These are phyloP conservation scores for Cordia subcordata DNA, from an alignment of 257 asterid species.

Conservation along the genomic window DNA sequence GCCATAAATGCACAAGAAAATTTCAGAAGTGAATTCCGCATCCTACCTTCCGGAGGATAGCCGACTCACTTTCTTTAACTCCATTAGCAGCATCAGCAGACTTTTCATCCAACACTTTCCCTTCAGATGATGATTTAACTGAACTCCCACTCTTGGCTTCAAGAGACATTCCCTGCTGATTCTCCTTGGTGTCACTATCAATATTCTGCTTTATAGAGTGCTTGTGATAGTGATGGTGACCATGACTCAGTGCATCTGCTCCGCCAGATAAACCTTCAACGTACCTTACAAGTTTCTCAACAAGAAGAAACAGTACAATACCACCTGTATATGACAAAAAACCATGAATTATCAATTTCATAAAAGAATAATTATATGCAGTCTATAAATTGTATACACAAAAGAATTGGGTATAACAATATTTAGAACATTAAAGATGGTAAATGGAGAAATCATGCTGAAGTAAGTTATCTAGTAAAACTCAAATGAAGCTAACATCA, in stretches of 20 bases:
- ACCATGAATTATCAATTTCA: constrained; percentile 7
- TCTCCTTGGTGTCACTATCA: constrained; percentile 40
- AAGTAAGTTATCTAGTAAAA: too few relatives aligned
- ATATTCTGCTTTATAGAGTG: constrained; percentile 43
- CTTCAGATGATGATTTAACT: constrained; percentile 24
- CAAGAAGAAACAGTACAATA: constrained; percentile 76
- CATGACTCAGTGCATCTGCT: constrained; percentile 40
- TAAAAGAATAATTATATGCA: too few relatives aligned
- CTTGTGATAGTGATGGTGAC: constrained; percentile 67
- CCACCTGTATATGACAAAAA: constrained; percentile 62
- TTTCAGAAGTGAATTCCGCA: constrained; percentile 15
- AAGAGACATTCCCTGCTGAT: constrained; percentile 30
- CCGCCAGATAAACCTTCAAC: constrained; percentile 79
- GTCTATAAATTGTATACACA: too few relatives aligned
- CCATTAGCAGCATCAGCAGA: constrained; percentile 29
- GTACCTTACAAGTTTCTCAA: constrained; percentile 91
- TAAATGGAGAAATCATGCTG: too few relatives aligned
- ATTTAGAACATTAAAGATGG: too few relatives aligned
- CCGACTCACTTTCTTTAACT: constrained; percentile 28
- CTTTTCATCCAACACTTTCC: constrained; percentile 24
- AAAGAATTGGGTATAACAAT: too few relatives aligned
- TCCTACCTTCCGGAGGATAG: constrained; percentile 67
- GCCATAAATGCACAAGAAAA: not conserved
- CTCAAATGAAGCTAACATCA: too few relatives aligned
- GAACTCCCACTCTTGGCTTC: constrained; percentile 32